A percentile compares a stretch with the other conserved stretches of the same genome.
Evolutionary conservation across 2,329 filamentous ascomycete genomes (phyloP).

Genomic region (Paecilomyces dactylethromorphus): DNA sequence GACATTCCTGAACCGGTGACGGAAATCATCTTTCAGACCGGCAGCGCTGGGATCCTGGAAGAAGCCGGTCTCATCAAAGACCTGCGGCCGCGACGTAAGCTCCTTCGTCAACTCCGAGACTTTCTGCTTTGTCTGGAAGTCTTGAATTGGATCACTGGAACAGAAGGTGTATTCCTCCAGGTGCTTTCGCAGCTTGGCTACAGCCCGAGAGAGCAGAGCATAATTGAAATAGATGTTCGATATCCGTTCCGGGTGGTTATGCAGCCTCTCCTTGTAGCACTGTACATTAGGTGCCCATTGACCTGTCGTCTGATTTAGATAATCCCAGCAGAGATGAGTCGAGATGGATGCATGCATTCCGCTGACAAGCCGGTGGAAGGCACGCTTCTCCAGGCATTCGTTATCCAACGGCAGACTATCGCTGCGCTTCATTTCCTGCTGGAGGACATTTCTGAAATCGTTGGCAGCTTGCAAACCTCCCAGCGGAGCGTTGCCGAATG

Average conservation of each 20-base stretch:
- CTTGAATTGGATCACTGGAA: constrained; percentile 73
- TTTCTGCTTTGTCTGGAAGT: constrained; percentile 71
- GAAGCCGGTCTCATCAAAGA: constrained; percentile 95
- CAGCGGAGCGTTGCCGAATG: constrained; percentile 22
- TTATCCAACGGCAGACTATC: constrained; percentile 71
- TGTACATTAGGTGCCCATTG: constrained; percentile 84
- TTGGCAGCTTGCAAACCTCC: constrained; percentile 50
- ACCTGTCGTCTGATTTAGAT: constrained; percentile 89
- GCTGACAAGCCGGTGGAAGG: constrained; percentile 90
- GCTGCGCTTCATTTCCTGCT: constrained; percentile 37
- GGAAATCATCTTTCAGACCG: constrained; percentile 91
- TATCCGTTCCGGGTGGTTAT: constrained; percentile 79
- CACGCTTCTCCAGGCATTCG: constrained; percentile 95
- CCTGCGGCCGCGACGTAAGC: constrained; percentile 61
- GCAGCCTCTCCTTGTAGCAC: constrained; percentile 84
- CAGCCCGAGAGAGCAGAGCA: constrained; percentile 82
- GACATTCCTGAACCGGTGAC: constrained; percentile 93
- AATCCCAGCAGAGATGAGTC: constrained; percentile 92
- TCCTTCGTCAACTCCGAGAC: constrained; percentile 68
- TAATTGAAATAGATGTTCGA: constrained; percentile 99
- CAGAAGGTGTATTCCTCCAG: constrained; percentile 86
- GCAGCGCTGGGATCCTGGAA: constrained; percentile 64
- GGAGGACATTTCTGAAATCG: constrained; percentile 56
- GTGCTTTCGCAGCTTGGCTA: constrained; percentile 81
- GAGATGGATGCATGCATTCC: constrained; percentile 99